Conservation (phyloP, 192 early-diverging fungal species). For the Podila verticillata region DNA sequence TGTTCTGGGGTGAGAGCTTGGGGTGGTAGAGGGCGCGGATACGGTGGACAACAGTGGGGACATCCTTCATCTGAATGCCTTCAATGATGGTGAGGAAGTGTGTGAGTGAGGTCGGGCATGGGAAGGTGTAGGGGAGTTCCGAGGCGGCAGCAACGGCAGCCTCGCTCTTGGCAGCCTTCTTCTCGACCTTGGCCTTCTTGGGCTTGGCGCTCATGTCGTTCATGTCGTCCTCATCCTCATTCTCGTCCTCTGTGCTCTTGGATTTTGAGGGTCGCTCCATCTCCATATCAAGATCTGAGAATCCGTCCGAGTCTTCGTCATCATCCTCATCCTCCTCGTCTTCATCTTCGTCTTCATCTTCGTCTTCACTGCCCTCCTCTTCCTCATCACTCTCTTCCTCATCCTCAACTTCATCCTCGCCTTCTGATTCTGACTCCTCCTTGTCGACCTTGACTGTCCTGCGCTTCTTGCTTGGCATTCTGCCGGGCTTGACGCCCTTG, state of each 20-base stretch:
- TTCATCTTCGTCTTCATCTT: slow-evolving; percentile 28
- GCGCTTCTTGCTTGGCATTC: slow-evolving; percentile 50
- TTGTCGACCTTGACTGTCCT: slow-evolving; percentile 38
- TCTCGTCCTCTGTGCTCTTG: slow-evolving; percentile 13
- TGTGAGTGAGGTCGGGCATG: slow-evolving; percentile 77
- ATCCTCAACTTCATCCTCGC: slow-evolving; percentile 48
- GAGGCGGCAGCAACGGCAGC: slow-evolving; percentile 39
- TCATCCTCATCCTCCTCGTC: slow-evolving; percentile 51
- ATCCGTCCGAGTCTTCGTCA: slow-evolving; percentile 55
- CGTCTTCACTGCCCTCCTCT: slow-evolving; percentile 25
- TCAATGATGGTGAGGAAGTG: slow-evolving; percentile 76
- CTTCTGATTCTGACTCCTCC: slow-evolving; percentile 37
- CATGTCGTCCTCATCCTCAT: slow-evolving; percentile 63
- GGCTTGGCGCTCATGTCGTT: slow-evolving; percentile 52
- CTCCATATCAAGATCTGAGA: slow-evolving; percentile 57
- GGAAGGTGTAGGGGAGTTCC: slow-evolving; percentile 87
- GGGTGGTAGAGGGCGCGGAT: slow-evolving; percentile 87
- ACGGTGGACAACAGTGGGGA: slow-evolving; percentile 78
- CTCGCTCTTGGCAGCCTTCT: slow-evolving; percentile 28
- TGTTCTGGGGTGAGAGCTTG: slow-evolving; percentile 85
- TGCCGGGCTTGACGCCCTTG: slow-evolving; percentile 39
- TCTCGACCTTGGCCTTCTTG: slow-evolving; percentile 29
- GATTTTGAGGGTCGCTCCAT: slow-evolving; percentile 44
- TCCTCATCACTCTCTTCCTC: slow-evolving; percentile 52
- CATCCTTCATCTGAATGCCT: slow-evolving; percentile 71